A percentile compares a stretch with the other conserved stretches of the same genome.
These are phyloP conservation scores for Fusarium chlamydosporum DNA, from an alignment of 2,329 filamentous ascomycete genomes.

Conservation along the genomic window DNA sequence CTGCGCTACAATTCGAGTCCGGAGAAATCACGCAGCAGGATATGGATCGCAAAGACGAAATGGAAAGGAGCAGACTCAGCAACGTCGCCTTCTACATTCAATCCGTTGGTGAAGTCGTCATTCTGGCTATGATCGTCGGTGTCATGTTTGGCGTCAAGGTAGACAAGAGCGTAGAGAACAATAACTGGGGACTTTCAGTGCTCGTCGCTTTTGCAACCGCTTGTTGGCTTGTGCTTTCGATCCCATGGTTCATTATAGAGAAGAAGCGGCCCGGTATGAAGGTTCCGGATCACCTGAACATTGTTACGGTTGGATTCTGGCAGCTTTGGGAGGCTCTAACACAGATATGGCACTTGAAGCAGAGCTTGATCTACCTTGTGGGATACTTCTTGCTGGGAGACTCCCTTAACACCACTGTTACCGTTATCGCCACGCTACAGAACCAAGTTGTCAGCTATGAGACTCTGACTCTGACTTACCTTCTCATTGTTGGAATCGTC, in stretches of 20 bases:
- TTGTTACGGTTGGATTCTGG: slow-evolving; percentile 72
- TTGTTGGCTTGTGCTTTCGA: slow-evolving; percentile 72
- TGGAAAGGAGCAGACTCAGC: slow-evolving; percentile 74
- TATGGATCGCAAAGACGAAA: slow-evolving; percentile 72
- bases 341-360: slow-evolving; percentile 75
- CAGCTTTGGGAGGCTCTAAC: slow-evolving; percentile 70
- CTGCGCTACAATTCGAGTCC: slow-evolving; percentile 51
- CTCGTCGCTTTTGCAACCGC: slow-evolving; percentile 75
- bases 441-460: slow-evolving; percentile 76
- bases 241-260: slow-evolving; percentile 77
- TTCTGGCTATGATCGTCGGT: slow-evolving; percentile 74
- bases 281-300: slow-evolving; percentile 58
- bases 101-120: slow-evolving; percentile 72
- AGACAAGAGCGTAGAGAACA: slow-evolving; percentile 69
- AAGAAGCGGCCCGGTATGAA: slow-evolving; percentile 71
- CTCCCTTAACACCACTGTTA: slow-evolving; percentile 77
- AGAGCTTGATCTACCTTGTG: slow-evolving; percentile 75
- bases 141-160: slow-evolving; percentile 73
- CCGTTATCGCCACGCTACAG: slow-evolving; percentile 75
- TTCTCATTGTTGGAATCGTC: slow-evolving; percentile 75
- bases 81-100: slow-evolving; percentile 76
- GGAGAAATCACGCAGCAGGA: slow-evolving; percentile 69
- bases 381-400: slow-evolving; percentile 79
- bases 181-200: slow-evolving; percentile 76
- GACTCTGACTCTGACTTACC: slow-evolving; percentile 74